These are phyloP conservation scores for Limonium bicolor DNA, from an alignment of 148 eudicot genomes.

Conservation along the genomic window DNA sequence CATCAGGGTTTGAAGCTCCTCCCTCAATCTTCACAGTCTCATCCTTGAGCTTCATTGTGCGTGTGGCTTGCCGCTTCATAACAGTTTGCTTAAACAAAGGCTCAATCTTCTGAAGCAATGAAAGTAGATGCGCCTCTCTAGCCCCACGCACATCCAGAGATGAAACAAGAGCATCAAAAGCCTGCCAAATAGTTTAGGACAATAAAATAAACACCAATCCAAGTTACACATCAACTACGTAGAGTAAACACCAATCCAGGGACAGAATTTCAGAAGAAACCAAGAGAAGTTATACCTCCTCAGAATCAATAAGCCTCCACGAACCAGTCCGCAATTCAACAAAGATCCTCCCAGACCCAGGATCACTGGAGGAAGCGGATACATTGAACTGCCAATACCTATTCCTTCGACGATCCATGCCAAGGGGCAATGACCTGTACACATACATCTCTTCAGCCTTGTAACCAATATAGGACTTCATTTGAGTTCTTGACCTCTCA, in stretches of 20 bases:
- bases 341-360: constrained; percentile 74
- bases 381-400: constrained; percentile 81
- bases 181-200: constrained; percentile 24
- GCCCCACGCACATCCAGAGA: constrained; percentile 75
- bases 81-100: constrained; percentile 42
- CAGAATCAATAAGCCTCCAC: constrained; percentile 87
- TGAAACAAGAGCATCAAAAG: constrained; percentile 56
- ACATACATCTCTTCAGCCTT: constrained; percentile 78
- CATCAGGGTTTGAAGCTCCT: constrained; percentile 14
- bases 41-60: constrained; percentile 6
- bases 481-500: constrained; percentile 56
- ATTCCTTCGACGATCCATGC: constrained; percentile 82
- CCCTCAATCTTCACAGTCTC: constrained; percentile 20
- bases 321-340: constrained; percentile 55
- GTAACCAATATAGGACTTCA: constrained; percentile 63
- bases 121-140: constrained; percentile 63
- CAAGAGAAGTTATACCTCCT: constrained; percentile 29
- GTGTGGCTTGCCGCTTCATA: constrained; percentile 13
- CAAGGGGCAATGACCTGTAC: constrained; percentile 88
- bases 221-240: background rate
- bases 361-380: constrained; percentile 64
- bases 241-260: background rate
- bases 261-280: background rate
- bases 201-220: background rate
- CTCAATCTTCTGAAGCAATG: constrained; percentile 52